Percentiles rank a stretch among this genome's conserved stretches.
Evolutionary conservation across 2,329 filamentous ascomycete species (phyloP).

Genomic region (Colletotrichum sp.): DNA sequence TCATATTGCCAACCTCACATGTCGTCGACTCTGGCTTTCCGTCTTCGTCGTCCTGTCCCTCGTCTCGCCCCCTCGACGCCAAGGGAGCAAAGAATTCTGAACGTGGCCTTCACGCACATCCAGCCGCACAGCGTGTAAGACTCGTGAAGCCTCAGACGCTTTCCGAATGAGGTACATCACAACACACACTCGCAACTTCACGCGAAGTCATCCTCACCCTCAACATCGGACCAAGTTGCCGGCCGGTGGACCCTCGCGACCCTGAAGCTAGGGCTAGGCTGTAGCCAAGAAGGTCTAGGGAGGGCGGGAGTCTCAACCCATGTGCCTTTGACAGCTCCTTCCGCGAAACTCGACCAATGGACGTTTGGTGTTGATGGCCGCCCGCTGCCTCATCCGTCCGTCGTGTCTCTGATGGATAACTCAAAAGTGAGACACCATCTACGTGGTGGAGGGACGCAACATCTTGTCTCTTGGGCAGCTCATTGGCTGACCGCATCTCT

Average conservation of each 20-base stretch:
- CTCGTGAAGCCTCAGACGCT: neutral
- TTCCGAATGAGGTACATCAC: neutral
- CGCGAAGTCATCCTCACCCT: neutral
- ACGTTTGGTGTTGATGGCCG: neutral
- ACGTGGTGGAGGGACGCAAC: neutral
- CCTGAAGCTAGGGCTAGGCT: constrained; percentile 5
- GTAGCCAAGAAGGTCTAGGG: neutral
- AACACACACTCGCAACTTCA: neutral
- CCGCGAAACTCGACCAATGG: neutral
- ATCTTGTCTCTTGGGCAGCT: neutral
- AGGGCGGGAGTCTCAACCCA: constrained; percentile 11
- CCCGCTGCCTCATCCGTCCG: constrained; percentile 1
- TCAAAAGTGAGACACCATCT: constrained; percentile 8
- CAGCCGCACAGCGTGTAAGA: neutral
- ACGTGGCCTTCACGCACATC: neutral
- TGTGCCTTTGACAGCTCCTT: constrained; percentile 9
- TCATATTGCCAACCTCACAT: neutral
- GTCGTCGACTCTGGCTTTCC: neutral
- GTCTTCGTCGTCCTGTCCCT: constrained; percentile 2
- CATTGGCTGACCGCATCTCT: constrained; percentile 9
- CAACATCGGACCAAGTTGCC: neutral
- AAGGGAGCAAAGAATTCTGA: neutral
- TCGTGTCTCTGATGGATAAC: neutral
- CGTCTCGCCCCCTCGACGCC: neutral
- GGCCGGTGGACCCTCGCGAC: neutral